Conservation (phyloP, 192 early-diverging fungal species). For the Podila minutissima region DNA sequence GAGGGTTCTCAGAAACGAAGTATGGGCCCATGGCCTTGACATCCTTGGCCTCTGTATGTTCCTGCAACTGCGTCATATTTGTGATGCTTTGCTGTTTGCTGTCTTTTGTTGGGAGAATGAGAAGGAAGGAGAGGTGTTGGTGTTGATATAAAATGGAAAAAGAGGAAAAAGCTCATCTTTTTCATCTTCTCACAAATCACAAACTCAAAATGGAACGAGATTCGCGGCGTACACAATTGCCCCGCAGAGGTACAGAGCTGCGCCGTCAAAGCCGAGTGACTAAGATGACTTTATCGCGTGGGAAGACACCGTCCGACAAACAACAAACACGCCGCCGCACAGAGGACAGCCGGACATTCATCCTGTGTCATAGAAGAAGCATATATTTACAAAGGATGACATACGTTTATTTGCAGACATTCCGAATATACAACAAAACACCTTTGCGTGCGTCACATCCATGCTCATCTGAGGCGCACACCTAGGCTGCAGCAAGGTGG, state of each 20-base stretch:
- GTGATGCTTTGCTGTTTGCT: background rate
- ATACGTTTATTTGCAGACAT: too few species aligned
- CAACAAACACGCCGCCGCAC: too few species aligned
- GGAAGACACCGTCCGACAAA: too few species aligned
- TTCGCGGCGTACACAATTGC: background rate
- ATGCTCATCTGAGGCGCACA: background rate
- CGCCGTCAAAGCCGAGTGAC: too few species aligned
- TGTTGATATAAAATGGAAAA: background rate
- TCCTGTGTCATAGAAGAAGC: too few species aligned
- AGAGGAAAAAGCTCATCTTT: background rate
- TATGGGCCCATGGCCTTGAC: constrained; percentile 31
- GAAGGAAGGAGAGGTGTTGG: background rate
- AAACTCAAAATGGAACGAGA: background rate
- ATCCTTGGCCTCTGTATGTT: background rate
- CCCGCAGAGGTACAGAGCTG: background rate
- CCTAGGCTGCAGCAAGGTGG: constrained; percentile 20
- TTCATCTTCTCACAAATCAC: background rate
- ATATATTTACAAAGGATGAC: too few species aligned
- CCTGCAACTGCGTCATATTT: background rate
- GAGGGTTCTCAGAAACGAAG: constrained; percentile 13
- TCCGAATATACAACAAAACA: background rate
- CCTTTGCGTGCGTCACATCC: background rate
- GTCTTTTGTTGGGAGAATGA: background rate
- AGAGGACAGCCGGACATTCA: too few species aligned
- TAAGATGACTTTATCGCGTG: too few species aligned